Evolutionary conservation across 2,329 filamentous ascomycete species (phyloP).

Genomic region (Periconia digitata): DNA sequence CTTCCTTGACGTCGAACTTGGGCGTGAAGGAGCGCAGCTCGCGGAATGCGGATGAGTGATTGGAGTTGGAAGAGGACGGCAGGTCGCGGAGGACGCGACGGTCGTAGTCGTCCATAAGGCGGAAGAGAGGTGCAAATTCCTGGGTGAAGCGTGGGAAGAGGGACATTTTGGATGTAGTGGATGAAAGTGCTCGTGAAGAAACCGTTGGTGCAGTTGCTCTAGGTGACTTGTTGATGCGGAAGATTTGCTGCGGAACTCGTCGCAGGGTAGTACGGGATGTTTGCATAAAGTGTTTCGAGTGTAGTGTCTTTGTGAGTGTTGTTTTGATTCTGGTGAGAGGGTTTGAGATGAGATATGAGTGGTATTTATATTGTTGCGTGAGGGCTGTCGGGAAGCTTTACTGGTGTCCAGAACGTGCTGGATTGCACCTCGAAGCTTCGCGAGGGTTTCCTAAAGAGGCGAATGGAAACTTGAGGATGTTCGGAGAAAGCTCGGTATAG

Average conservation of each 20-base stretch:
- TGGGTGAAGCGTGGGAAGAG: conserved; percentile 46
- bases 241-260: conserved; percentile 34
- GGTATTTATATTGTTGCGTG: conserved; percentile 6
- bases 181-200: conserved; percentile 21
- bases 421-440: neutral
- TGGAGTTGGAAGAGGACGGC: neutral
- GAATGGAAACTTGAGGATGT: conserved; percentile 8
- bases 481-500: conserved; percentile 6
- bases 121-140: conserved; percentile 49
- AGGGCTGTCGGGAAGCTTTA: neutral
- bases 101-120: conserved; percentile 52
- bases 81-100: conserved; percentile 33
- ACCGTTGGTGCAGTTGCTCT: neutral
- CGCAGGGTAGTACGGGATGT: conserved; percentile 34
- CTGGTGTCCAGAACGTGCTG: neutral
- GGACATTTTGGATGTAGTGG: conserved; percentile 39
- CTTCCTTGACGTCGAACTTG: conserved; percentile 77
- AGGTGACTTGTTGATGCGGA: conserved; percentile 30
- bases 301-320: conserved; percentile 14
- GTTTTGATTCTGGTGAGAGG: conserved; percentile 26
- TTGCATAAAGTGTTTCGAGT: conserved; percentile 38
- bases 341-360: conserved; percentile 7
- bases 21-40: conserved; percentile 65
- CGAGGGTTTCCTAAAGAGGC: neutral
- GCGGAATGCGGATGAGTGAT: conserved; percentile 19